A percentile compares a stretch with the other conserved stretches of the same genome.
phyloP scores from a whole-genome alignment of 2,329 filamentous ascomycete species.

The Pseudocercospora fijiensis region DNA sequence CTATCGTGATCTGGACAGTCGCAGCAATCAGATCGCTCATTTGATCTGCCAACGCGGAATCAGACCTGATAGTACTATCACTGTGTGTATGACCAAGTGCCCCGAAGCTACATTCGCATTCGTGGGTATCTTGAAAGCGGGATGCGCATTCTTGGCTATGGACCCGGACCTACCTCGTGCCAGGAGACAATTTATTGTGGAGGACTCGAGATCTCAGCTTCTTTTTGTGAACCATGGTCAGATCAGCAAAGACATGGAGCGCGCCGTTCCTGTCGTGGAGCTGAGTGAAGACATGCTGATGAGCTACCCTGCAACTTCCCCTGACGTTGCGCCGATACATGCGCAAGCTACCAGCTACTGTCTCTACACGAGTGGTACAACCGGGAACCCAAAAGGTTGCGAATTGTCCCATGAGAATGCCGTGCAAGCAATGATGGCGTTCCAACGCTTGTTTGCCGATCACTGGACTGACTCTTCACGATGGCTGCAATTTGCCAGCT shows the following conservation, averaged over 20 bases:
- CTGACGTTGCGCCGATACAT: conserved; percentile 38
- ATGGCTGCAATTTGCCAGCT: conserved; percentile 90
- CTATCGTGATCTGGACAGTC: conserved; percentile 68
- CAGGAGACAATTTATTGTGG: conserved; percentile 73
- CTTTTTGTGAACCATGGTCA: conserved; percentile 43
- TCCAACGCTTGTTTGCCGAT: conserved; percentile 71
- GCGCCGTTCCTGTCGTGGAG: conserved; percentile 15
- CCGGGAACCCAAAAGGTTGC: conserved; percentile 82
- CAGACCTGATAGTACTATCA: conserved; percentile 62
- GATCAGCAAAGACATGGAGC: conserved; percentile 17
- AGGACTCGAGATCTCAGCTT: conserved; percentile 65
- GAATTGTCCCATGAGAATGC: conserved; percentile 85
- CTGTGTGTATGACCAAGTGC: conserved; percentile 80
- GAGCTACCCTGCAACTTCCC: conserved; percentile 34
- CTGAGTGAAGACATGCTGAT: conserved; percentile 20
- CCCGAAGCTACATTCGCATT: conserved; percentile 81
- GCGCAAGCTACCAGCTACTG: conserved; percentile 71
- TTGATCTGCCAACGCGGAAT: conserved; percentile 55
- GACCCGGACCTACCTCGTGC: conserved; percentile 71
- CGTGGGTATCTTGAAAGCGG: conserved; percentile 76
- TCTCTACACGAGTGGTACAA: conserved; percentile 84
- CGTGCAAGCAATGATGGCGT: conserved; percentile 85
- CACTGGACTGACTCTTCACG: conserved; percentile 73
- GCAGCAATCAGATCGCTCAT: conserved; percentile 71
- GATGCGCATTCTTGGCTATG: conserved; percentile 76